Percentiles rank a stretch among this genome's conserved stretches.
Evolutionary conservation across 148 eudicot genomes (phyloP).

Genomic region (Vaccinium corymbosum): DNA sequence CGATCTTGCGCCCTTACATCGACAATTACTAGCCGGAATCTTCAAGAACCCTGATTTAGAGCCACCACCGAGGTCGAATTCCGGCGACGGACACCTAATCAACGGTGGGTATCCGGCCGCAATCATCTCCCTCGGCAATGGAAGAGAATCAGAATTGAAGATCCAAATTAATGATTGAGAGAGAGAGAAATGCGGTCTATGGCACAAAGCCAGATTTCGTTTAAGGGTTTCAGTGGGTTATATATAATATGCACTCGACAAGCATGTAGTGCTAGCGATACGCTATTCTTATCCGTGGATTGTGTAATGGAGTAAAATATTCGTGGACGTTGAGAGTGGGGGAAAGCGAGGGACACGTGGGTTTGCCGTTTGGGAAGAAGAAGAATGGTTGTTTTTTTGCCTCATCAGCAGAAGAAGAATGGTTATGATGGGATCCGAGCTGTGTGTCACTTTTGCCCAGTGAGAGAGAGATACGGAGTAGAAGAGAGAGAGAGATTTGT

Average conservation of each 20-base stretch:
- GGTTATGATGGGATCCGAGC: no score
- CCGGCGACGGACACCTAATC: background rate
- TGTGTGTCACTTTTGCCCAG: no score
- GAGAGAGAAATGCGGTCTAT: constrained; percentile 18
- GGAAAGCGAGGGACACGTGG: background rate
- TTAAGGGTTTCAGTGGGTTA: background rate
- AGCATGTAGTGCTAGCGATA: background rate
- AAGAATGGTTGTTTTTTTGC: no score
- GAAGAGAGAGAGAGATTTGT: no score
- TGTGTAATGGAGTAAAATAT: background rate
- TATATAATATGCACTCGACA: background rate
- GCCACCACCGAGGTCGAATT: constrained; percentile 1
- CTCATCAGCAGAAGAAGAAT: no score
- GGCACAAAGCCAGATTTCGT: background rate
- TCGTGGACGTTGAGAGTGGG: background rate
- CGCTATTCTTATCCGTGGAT: background rate
- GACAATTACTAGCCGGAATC: background rate
- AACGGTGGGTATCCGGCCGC: constrained; percentile 10
- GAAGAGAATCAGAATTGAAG: background rate
- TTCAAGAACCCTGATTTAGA: constrained; percentile 9
- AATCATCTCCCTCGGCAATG: constrained; percentile 14
- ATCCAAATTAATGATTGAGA: background rate
- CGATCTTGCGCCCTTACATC: constrained; percentile 15
- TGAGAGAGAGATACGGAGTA: no score
- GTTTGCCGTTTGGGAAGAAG: background rate